phyloP scores from a whole-genome alignment of 106 monocot species.

The Hemerocallis citrina region DNA sequence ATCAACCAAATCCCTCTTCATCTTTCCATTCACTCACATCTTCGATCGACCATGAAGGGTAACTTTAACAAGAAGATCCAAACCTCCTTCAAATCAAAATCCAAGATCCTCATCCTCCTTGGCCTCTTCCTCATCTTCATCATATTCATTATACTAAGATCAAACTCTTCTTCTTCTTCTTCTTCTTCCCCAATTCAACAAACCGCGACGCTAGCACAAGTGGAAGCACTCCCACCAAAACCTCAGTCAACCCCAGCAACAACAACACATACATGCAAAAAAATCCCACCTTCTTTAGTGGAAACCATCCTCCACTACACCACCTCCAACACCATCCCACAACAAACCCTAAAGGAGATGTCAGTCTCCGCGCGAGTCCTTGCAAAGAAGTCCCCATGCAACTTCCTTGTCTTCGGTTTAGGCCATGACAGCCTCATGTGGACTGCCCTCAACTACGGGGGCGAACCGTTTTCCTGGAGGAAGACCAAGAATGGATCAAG shows the following conservation, averaged over 20 bases:
- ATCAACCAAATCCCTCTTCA: too few species aligned
- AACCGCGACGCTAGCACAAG: neutral
- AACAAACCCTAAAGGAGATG: conserved; percentile 38
- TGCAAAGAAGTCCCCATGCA: conserved; percentile 41
- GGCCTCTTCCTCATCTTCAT: conserved; percentile 18
- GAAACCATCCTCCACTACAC: conserved; percentile 36
- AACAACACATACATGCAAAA: conserved; percentile 10
- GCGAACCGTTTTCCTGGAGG: conserved; percentile 64
- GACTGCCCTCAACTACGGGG: conserved; percentile 54
- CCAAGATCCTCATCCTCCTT: conserved; percentile 18
- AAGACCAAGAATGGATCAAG: conserved; percentile 49
- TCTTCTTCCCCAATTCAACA: neutral
- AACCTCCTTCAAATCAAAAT: conserved; percentile 20
- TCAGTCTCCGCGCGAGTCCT: conserved; percentile 31
- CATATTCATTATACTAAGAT: conserved; percentile 25
- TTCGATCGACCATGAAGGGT: conserved; percentile 17
- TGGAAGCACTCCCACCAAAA: neutral
- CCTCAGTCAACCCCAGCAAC: neutral
- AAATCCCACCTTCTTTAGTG: conserved; percentile 28
- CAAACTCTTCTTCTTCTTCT: conserved; percentile 17
- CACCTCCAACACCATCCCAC: conserved; percentile 35
- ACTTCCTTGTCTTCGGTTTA: conserved; percentile 65
- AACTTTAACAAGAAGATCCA: too few species aligned
- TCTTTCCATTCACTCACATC: neutral
- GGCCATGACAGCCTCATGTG: conserved; percentile 67